A percentile compares a stretch with the other conserved stretches of the same genome.
Evolutionary conservation across 768 basidiomycete species (phyloP).

Genomic region (Sporobolomyces phaffii): DNA sequence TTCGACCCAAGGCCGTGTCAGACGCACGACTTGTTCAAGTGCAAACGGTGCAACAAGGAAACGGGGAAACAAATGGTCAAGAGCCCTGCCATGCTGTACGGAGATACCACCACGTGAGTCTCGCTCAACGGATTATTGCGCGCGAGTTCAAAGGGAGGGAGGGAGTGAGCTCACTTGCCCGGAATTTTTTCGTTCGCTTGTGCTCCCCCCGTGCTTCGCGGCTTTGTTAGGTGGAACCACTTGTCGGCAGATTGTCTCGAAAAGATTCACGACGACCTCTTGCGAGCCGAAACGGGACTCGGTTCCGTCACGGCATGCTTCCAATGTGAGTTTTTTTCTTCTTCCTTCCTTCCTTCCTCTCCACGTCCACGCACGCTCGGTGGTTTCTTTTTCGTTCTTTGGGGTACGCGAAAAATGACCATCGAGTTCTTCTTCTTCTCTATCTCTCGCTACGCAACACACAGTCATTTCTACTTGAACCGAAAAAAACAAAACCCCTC

Average conservation of each 20-base stretch:
- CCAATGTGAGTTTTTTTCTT: slow-evolving; percentile 51
- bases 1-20: slow-evolving; percentile 62
- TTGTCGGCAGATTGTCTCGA: slow-evolving; percentile 80
- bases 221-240: slow-evolving; percentile 84
- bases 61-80: slow-evolving; percentile 71
- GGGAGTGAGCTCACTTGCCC: too few species aligned
- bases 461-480: slow-evolving; percentile 18
- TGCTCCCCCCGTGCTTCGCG: too few species aligned
- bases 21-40: slow-evolving; percentile 98
- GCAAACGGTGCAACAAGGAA: slow-evolving; percentile 83
- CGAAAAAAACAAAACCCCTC: background rate
- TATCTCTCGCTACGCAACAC: too few species aligned
- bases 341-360: too few species aligned
- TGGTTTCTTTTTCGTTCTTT: background rate
- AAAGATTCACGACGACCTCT: slow-evolving; percentile 88
- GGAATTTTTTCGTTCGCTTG: too few species aligned
- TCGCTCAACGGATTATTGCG: too few species aligned
- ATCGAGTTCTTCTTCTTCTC: too few species aligned
- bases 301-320: slow-evolving; percentile 90
- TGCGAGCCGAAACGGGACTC: slow-evolving; percentile 77
- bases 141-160: too few species aligned
- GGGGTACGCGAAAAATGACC: too few species aligned
- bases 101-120: slow-evolving; percentile 90
- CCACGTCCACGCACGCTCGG: background rate
- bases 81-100: slow-evolving; percentile 79